Evolutionary conservation across 2,329 filamentous ascomycete species (phyloP).

Genomic region (Berkeleyomyces basicola): DNA sequence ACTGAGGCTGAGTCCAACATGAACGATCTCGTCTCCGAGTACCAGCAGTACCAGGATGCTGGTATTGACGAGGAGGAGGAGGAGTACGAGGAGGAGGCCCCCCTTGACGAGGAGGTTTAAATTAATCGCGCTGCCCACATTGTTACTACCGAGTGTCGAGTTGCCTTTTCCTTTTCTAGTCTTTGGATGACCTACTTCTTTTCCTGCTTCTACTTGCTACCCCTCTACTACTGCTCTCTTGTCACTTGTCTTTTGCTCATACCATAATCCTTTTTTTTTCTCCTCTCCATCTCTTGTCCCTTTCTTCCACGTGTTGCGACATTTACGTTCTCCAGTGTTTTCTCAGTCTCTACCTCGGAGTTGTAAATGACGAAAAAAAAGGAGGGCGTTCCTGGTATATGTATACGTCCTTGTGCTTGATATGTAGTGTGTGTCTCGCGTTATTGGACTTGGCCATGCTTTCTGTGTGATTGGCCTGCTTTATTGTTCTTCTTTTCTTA

Average conservation of each 20-base stretch:
- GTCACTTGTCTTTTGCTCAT: slow-evolving; percentile 14
- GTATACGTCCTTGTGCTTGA: slow-evolving; percentile 16
- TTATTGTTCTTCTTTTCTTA: slow-evolving; percentile 6
- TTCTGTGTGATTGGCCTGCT: not conserved
- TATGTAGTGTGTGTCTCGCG: not conserved
- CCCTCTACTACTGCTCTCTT: slow-evolving; percentile 2
- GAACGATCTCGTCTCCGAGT: slow-evolving; percentile 99
- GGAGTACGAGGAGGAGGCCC: slow-evolving; percentile 78
- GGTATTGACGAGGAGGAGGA: slow-evolving; percentile 94
- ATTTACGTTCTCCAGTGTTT: slow-evolving; percentile 11
- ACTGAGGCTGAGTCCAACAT: slow-evolving; percentile 99
- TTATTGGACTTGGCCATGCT: not conserved
- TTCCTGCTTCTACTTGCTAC: slow-evolving; percentile 4
- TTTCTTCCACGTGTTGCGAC: not conserved
- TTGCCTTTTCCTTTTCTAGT: slow-evolving; percentile 7
- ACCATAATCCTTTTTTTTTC: slow-evolving; percentile 14
- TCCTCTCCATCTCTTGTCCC: not conserved
- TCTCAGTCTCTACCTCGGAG: slow-evolving; percentile 16
- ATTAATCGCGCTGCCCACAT: slow-evolving; percentile 11
- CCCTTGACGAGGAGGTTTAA: slow-evolving; percentile 53
- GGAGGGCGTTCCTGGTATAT: slow-evolving; percentile 25
- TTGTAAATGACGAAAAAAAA: slow-evolving; percentile 16
- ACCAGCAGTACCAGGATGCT: slow-evolving; percentile 99
- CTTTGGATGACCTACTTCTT: slow-evolving; percentile 12
- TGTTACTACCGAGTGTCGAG: not conserved